A percentile compares a stretch with the other conserved stretches of the same genome.
Evolutionary conservation across 768 basidiomycete genomes (phyloP).

Genomic region (Boletus bicolor): DNA sequence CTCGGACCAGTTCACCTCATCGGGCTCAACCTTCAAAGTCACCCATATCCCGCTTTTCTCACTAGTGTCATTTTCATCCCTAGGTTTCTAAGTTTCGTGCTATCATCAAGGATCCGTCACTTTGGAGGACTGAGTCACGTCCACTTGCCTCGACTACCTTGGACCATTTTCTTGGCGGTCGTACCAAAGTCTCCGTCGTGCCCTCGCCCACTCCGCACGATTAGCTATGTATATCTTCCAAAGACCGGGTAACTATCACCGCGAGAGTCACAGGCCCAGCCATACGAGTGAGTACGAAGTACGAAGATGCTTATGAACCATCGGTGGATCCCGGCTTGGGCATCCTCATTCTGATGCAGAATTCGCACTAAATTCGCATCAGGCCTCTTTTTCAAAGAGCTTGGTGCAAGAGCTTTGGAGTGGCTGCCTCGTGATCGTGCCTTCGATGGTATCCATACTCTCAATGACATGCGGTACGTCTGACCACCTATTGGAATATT

Average conservation of each 20-base stretch:
- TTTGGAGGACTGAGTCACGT: neutral
- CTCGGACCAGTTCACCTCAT: no score
- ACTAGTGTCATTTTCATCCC: neutral
- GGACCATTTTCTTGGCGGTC: neutral
- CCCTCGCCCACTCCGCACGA: neutral
- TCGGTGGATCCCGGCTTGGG: slow-evolving; percentile 82
- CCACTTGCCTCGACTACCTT: no score
- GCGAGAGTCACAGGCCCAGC: slow-evolving; percentile 33
- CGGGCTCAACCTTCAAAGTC: no score
- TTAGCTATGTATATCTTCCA: no score
- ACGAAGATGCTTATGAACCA: slow-evolving; percentile 82
- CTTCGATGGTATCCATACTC: slow-evolving; percentile 80
- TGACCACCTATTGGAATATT: slow-evolving; percentile 70
- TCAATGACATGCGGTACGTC: slow-evolving; percentile 76
- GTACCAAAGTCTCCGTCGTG: neutral
- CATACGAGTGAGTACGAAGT: slow-evolving; percentile 74
- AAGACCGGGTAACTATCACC: no score
- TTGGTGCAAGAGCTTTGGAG: slow-evolving; percentile 74
- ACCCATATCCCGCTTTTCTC: no score
- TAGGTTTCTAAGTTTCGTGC: neutral
- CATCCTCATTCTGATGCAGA: neutral
- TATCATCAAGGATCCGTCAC: neutral
- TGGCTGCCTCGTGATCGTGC: slow-evolving; percentile 72
- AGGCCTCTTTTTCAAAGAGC: slow-evolving; percentile 79
- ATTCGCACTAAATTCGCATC: neutral